Conservation (phyloP, 331 rosid species). For the Quercus tomentella region DNA sequence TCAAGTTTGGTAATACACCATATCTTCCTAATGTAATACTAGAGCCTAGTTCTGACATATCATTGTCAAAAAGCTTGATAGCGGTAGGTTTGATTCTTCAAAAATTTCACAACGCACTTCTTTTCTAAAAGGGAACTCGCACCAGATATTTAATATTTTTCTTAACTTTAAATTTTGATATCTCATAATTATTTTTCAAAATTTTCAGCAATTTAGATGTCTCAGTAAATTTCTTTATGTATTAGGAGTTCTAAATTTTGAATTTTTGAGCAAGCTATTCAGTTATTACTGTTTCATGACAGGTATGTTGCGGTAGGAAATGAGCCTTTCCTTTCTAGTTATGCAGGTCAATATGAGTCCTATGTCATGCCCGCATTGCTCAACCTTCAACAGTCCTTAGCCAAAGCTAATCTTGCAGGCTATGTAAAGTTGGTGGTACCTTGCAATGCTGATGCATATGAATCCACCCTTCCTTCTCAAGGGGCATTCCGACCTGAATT, state of each 20-base stretch:
- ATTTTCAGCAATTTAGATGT: not conserved
- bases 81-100: too few species aligned
- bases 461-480: slow-evolving; percentile 86
- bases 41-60: too few species aligned
- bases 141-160: not conserved
- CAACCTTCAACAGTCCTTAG: slow-evolving; percentile 86
- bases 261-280: slow-evolving; percentile 7
- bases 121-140: not conserved
- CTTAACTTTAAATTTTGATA: too few species aligned
- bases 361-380: slow-evolving; percentile 72
- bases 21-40: too few species aligned
- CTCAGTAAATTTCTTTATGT: not conserved
- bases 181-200: too few species aligned
- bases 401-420: slow-evolving; percentile 72
- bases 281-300: slow-evolving; percentile 21
- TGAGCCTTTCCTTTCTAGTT: slow-evolving; percentile 88
- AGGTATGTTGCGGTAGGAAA: slow-evolving; percentile 96
- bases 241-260: slow-evolving; percentile 7
- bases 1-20: too few species aligned
- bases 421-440: slow-evolving; percentile 90
- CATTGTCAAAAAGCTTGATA: too few species aligned
- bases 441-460: slow-evolving; percentile 96
- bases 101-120: not conserved
- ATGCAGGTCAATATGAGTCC: slow-evolving; percentile 68
- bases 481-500: slow-evolving; percentile 86